Conservation (phyloP, 163 green algal species). For the Chlorella variabilis region DNA sequence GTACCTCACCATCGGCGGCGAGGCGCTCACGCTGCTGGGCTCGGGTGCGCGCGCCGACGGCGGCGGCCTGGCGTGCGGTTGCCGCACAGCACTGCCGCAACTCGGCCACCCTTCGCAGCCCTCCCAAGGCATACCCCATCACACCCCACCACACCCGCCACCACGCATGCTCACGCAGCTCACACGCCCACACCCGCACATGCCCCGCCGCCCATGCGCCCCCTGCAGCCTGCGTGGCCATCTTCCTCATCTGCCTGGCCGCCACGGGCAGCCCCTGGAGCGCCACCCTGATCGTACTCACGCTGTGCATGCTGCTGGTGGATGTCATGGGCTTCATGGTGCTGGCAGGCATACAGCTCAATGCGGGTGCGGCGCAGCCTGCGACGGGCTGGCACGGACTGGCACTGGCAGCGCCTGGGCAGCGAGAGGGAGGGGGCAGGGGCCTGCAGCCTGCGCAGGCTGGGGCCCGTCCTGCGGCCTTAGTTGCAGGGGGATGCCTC, state of each 20-base stretch:
- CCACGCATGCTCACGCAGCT: too few relatives aligned
- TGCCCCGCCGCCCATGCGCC: not conserved
- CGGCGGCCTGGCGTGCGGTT: not conserved
- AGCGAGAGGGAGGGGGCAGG: too few relatives aligned
- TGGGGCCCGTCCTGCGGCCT: too few relatives aligned
- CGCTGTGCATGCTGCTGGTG: constrained; percentile 73
- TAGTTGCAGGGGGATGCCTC: too few relatives aligned
- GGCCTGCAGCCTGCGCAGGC: too few relatives aligned
- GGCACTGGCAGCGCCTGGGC: too few relatives aligned
- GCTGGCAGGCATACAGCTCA: constrained; percentile 67
- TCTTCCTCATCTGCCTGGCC: constrained; percentile 53
- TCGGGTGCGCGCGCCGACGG: constrained; percentile 11
- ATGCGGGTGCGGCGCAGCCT: constrained; percentile 46
- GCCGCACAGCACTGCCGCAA: too few relatives aligned
- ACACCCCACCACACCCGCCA: too few relatives aligned
- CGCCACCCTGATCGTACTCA: constrained; percentile 61
- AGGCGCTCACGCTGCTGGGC: constrained; percentile 59
- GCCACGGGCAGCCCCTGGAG: constrained; percentile 66
- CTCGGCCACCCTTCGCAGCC: too few relatives aligned
- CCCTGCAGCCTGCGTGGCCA: constrained; percentile 28
- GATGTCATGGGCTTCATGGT: constrained; percentile 82
- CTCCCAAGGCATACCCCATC: too few relatives aligned
- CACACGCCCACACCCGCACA: too few relatives aligned
- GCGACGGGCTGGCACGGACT: too few relatives aligned
- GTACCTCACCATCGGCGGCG: constrained; percentile 75